Percentiles rank a stretch among this genome's conserved stretches.
phyloP scores from a whole-genome alignment of 2,329 filamentous ascomycete species.

The Elsinoe ampelina region DNA sequence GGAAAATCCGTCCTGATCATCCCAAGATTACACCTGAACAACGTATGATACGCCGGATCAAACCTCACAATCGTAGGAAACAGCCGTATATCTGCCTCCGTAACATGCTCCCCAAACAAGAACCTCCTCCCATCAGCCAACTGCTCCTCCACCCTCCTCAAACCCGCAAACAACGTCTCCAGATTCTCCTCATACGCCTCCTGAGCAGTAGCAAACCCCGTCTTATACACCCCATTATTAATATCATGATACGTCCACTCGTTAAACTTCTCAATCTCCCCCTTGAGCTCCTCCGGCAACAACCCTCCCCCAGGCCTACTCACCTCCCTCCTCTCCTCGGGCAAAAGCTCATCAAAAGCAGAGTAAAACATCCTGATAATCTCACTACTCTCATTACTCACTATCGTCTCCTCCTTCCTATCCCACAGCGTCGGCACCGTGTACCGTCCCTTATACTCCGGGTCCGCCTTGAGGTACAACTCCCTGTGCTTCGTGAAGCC shows the following conservation, averaged over 20 bases:
- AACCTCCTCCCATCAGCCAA: constrained; percentile 49
- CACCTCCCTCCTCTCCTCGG: constrained; percentile 45
- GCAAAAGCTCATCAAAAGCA: constrained; percentile 59
- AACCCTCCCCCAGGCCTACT: constrained; percentile 49
- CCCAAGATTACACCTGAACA: constrained; percentile 65
- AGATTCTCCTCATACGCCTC: constrained; percentile 74
- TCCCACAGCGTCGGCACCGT: constrained; percentile 82
- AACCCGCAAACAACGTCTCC: constrained; percentile 58
- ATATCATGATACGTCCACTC: constrained; percentile 65
- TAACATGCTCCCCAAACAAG: constrained; percentile 65
- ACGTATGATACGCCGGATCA: constrained; percentile 72
- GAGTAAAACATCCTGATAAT: constrained; percentile 84
- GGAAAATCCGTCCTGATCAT: constrained; percentile 55
- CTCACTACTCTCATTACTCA: constrained; percentile 86
- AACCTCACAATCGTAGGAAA: constrained; percentile 61
- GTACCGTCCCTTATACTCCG: constrained; percentile 61
- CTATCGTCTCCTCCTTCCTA: constrained; percentile 63
- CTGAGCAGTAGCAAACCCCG: constrained; percentile 77
- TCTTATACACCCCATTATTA: constrained; percentile 46
- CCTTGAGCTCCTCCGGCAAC: constrained; percentile 55
- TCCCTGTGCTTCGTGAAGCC: constrained; percentile 61
- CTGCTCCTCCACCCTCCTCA: constrained; percentile 68
- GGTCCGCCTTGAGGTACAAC: constrained; percentile 62
- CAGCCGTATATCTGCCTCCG: constrained; percentile 73
- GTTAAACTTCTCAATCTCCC: constrained; percentile 66